Conservation (phyloP, 192 early-diverging fungal species). For the Coemansia sp. region DNA sequence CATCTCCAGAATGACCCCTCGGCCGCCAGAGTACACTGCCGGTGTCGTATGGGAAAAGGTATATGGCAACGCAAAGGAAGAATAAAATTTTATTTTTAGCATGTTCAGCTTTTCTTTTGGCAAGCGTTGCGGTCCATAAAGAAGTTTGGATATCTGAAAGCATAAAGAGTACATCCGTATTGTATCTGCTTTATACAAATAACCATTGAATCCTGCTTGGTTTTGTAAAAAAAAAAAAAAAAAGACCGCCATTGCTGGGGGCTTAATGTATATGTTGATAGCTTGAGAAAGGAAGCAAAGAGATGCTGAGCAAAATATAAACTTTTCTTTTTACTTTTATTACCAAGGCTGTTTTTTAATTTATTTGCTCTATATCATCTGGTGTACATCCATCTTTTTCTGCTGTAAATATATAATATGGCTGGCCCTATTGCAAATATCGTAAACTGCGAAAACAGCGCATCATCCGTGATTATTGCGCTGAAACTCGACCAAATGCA, state of each 20-base stretch:
- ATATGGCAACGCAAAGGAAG: neutral
- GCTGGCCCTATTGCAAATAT: neutral
- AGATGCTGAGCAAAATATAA: no score
- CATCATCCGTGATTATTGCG: neutral
- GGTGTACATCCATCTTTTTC: neutral
- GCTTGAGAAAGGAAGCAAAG: neutral
- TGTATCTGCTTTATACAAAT: neutral
- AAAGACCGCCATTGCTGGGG: neutral
- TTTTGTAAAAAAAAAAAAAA: no score
- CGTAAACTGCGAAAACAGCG: neutral
- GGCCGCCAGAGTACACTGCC: constrained; percentile 32
- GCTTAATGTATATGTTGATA: neutral
- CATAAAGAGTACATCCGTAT: neutral
- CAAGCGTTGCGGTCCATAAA: neutral
- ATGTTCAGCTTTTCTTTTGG: neutral
- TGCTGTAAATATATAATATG: neutral
- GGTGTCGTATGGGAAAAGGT: constrained; percentile 31
- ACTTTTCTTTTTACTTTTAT: no score
- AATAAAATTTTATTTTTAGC: neutral
- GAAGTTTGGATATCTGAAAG: neutral
- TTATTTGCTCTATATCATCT: neutral
- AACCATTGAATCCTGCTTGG: neutral
- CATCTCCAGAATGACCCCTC: constrained; percentile 23
- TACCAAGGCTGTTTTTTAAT: neutral
- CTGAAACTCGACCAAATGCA: neutral